Evolutionary conservation across 495 filamentous ascomycete genomes (phyloP), one percentile per base, ranked within the genome.

Genomic region (Neurospora sp.): DNA sequence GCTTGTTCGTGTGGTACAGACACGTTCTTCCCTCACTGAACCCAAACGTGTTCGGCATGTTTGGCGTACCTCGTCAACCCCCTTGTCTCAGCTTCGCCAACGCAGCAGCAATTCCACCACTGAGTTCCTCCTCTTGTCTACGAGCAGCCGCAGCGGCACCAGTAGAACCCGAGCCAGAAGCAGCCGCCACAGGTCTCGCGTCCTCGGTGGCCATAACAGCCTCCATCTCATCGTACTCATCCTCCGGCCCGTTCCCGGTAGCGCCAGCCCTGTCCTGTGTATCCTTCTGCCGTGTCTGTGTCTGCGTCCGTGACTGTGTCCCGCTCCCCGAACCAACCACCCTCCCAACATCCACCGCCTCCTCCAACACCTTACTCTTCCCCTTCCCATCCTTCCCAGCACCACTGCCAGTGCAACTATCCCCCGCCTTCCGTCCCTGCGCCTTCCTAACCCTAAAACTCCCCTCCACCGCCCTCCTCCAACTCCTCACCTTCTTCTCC

Each of bases 401-500:
- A 79, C 68, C 80, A 74, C 35, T 7, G 76, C 79, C 53, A 35
- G 35, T 35, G 35, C 4, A 3, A 77, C 75, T 69, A 47, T 73
- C 69, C 73, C 73, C 71, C 18, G 69, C 45, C 22, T 83, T 85
- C 40, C 86, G 80, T 79, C 85, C 92, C 40, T 87, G 89, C 3
- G 91, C 87, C 71, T 89, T 90, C 76, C 89, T 87, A 10, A 91
- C 88, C 74, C 92, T 82, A 76, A 98, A 98, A 8, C 91, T 92
- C 82, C 96, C 94, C 70, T 92, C 85, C 8, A 98, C 93, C 4
- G 90, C 90, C 70, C 81, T 86, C 77, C 88, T 91, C 93, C 95
- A 98, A 71, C 87, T 86, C 77, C 90, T 89, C 8, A 97, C 93
- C 80, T 98, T 99, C 83, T 91, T 95, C 83, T 97, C 93, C 20